These are phyloP conservation scores for Manihot esculenta DNA, from an alignment of 441 rosid genomes.

Conservation along the genomic window DNA sequence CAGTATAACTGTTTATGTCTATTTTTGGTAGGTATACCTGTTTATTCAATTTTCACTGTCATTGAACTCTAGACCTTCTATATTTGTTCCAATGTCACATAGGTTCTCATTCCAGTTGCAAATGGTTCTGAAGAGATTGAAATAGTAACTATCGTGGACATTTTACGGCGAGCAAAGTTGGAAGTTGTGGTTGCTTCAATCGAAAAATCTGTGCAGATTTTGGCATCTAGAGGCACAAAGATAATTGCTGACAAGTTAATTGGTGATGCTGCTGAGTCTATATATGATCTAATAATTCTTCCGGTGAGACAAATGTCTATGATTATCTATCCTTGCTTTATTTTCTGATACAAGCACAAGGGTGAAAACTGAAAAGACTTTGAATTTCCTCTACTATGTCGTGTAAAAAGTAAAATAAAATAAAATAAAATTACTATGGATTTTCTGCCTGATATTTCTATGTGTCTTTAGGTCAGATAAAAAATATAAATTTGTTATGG, in stretches of 20 bases:
- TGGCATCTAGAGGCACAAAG: slow-evolving; percentile 75
- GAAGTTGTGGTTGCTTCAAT: slow-evolving; percentile 84
- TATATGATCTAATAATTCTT: slow-evolving; percentile 77
- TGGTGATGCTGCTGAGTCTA: slow-evolving; percentile 51
- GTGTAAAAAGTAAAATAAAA: too few relatives aligned
- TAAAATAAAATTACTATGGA: too few relatives aligned
- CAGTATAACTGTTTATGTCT: neutral
- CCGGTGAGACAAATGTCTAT: slow-evolving; percentile 52
- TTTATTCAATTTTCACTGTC: neutral
- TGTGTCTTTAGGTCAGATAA: neutral
- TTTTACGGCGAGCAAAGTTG: slow-evolving; percentile 79
- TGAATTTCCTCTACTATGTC: neutral
- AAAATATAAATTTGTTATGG: neutral
- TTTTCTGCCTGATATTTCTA: neutral
- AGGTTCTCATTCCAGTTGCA: slow-evolving; percentile 88
- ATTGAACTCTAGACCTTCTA: slow-evolving; percentile 10
- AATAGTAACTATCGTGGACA: slow-evolving; percentile 64
- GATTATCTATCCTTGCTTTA: slow-evolving; percentile 13
- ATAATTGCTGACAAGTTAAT: slow-evolving; percentile 78
- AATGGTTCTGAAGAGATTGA: slow-evolving; percentile 88
- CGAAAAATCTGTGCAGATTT: slow-evolving; percentile 58
- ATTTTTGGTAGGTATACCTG: neutral
- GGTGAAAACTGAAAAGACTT: slow-evolving; percentile 13
- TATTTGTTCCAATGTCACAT: slow-evolving; percentile 26
- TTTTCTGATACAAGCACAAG: slow-evolving; percentile 9